Evolutionary conservation across 441 rosid species (phyloP), one percentile per base, ranked within the genome.

Genomic region (Corymbia calophylla): DNA sequence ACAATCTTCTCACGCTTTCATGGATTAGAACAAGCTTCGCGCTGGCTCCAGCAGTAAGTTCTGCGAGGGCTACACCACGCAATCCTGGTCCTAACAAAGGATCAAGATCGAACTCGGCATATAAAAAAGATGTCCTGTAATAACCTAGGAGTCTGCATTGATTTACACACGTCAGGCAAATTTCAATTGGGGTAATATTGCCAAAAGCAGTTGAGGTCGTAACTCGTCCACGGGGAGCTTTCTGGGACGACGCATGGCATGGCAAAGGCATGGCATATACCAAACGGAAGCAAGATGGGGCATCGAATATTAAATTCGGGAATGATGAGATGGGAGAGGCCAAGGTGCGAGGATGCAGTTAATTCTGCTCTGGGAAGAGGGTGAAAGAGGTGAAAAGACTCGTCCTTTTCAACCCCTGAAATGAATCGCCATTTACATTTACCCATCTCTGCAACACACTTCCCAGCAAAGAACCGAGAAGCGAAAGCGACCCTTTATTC

Each of bases 401-500:
- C 51, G 84, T 73, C n/a, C 84, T 39, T 73, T 21, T 39, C 84
- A 14, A 73, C 49, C 29, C 29, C 84, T 39, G 21, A 70, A 32
- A 49, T 29, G n/a, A 32, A 51, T 68, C 54, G 53, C 70, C 89
- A 80, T 81, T 70, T 49, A 73, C 87, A 90, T 89, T 91, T 56
- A 51, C 88, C 92, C 62, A 87, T 86, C 81, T 39, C 14, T 13
- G 60, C 73, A 35, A 16, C 39, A 9, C 51, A 6, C 29, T 27
- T 51, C 31, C 35, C 54, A 84, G 53, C 44, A 73, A 73, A 77
- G 58, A 53, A 87, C 82, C 60, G 87, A 81, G 85, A 87, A 89
- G 90, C 35, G 93, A 93, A 91, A 92, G 89, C 86, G 92, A 91
- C 94, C 91, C 88, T 32, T 89, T 62, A 89, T 85, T 77, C 84